Base-by-base conservation (phyloP, 1,284 basidiomycete species). In the Afroboletus lepidellus region DNA sequence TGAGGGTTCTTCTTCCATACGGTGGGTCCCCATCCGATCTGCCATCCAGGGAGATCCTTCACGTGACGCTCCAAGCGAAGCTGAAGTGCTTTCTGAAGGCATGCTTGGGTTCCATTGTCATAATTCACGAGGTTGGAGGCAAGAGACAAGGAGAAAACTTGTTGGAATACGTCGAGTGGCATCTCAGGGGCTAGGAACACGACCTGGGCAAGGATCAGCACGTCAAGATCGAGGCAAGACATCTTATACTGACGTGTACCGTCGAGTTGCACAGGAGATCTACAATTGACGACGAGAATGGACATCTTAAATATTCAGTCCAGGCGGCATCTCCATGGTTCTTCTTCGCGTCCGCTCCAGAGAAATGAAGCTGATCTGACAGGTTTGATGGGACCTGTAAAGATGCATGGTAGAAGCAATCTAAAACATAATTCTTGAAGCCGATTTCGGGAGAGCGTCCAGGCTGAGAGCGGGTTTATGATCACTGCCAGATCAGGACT, bases 151-250 rank as follows among this genome's bases (percentile, higher is more conserved):
- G 24, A 16, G 27, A 54, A 51, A n/a, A 53, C 48, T 36, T 64
- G 56, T 45, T 65, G 59, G 29, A 62, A 65, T 36, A 57, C 43
- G 30, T 65, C 50, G 37, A 53, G 39, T n/a, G 58, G 18, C 58
- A 62, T 60, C 37, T 48, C 30, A n/a, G 39, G 43, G 15, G 13
- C 48, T 54, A 16, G 36, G 33, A 29, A 25, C 3, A 34, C 8
- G 8, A 41, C 13, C 6, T 8, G 18, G 15, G 6, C 13, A 20
- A 3, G 13, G 4, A 15, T 34, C 23, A 48, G 29, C 9, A 39
- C 30, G 12, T n/a, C 13, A 18, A 20, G 20, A 25, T 8, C 6
- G 11, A 8, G n/a, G n/a, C n/a, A n/a, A n/a, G n/a, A n/a, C n/a
- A n/a, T n/a, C n/a, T n/a, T n/a, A n/a, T n/a, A n/a, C n/a, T n/a